These are phyloP conservation scores for Epichloe scottii DNA, from an alignment of 2,329 filamentous ascomycete genomes.

Conservation along the genomic window DNA sequence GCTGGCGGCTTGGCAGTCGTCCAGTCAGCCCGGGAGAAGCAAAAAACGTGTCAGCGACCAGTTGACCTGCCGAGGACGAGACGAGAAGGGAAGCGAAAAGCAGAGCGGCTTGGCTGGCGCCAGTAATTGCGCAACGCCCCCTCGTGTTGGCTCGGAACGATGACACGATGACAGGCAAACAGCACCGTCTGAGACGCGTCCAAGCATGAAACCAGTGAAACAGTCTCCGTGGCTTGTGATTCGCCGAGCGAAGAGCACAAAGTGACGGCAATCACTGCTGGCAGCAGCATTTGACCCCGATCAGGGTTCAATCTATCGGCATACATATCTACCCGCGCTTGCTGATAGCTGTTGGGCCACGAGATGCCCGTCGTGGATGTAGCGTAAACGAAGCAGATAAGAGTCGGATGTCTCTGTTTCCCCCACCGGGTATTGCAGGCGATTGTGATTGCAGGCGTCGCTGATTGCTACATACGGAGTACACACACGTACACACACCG, in stretches of 20 bases:
- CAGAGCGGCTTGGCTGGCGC: background rate
- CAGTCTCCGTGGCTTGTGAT: background rate
- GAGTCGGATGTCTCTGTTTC: too few species aligned
- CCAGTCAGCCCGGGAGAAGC: background rate
- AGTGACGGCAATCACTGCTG: too few species aligned
- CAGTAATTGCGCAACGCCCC: background rate
- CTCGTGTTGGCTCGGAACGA: background rate
- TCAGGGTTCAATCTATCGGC: too few species aligned
- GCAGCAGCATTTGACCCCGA: too few species aligned
- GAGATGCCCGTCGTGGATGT: too few species aligned
- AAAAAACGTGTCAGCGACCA: background rate
- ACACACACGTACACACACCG: too few species aligned
- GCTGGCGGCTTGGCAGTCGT: background rate
- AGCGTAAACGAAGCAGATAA: too few species aligned
- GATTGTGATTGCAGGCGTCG: too few species aligned
- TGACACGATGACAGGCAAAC: background rate
- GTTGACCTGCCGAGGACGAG: background rate
- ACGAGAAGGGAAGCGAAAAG: background rate
- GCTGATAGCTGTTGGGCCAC: too few species aligned
- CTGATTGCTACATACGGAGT: too few species aligned
- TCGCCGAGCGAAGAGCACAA: background rate
- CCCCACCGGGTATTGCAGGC: too few species aligned
- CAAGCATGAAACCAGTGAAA: background rate
- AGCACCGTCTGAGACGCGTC: background rate
- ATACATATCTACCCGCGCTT: too few species aligned